These are phyloP conservation scores for Phytophthora quininea DNA, from an alignment of 352 stramenopile genomes.

Conservation along the genomic window DNA sequence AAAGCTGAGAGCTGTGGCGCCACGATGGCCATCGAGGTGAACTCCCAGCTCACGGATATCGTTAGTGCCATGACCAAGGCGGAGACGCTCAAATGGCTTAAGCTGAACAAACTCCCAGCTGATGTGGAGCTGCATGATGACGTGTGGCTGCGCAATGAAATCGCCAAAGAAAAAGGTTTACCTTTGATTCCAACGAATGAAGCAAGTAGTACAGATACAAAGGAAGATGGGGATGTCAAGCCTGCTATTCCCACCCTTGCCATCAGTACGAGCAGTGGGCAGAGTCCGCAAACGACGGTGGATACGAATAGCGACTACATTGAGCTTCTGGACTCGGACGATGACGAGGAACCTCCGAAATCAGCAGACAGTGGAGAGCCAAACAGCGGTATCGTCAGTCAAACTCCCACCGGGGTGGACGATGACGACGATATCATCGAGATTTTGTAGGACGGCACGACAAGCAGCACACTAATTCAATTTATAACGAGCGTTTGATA, in stretches of 20 bases:
- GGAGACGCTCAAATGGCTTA: conserved; percentile 77
- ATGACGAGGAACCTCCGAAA: conserved; percentile 40
- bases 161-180: conserved; percentile 60
- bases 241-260: conserved; percentile 5
- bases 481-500: no score
- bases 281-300: conserved; percentile 33
- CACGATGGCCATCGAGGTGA: conserved; percentile 79
- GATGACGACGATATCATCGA: conserved; percentile 44
- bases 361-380: no score
- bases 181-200: conserved; percentile 11
- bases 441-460: conserved; percentile 41
- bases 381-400: not conserved
- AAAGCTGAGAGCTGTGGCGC: conserved; percentile 63
- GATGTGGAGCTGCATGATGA: conserved; percentile 79
- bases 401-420: not conserved
- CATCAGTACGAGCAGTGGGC: conserved; percentile 7
- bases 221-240: not conserved
- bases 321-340: conserved; percentile 63
- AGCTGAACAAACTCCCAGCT: conserved; percentile 62
- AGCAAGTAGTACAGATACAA: not conserved
- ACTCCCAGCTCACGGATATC: conserved; percentile 78
- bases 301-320: conserved; percentile 56
- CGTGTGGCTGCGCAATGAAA: conserved; percentile 71
- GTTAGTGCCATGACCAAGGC: conserved; percentile 65
- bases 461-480: no score